Base-by-base conservation (phyloP, 1,139 yeast species). In the Geotrichum phurueaensis region DNA sequence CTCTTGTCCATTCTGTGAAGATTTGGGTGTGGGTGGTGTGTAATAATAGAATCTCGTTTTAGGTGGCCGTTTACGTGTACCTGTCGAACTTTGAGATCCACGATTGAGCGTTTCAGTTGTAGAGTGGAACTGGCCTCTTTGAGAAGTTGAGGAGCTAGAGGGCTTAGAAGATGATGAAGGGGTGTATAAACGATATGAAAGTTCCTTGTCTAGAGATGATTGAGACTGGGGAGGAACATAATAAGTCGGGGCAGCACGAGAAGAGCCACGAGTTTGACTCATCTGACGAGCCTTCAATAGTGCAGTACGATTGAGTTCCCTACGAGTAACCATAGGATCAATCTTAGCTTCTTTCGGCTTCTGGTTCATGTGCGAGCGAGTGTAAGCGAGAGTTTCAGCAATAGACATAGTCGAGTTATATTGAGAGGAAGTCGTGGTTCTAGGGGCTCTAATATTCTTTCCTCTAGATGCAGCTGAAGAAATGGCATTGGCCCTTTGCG, bases 311-410 rank as follows among this genome's bases (percentile, higher is more conserved):
- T 56, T 51, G 18, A 57, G 54, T 31, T 62, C 62, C 18, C 65
- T 60, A 15, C 70, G 60, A 25, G 64, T 60, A 18, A 70, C 58
- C 71, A 68, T 69, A 3, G 71, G 73, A 58, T 70, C 73, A 36
- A 65, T 63, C 27, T 60, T 63, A 45, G 62, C 63, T 51, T 64
- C 68, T 39, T 60, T 60, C 5, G 68, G 62, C 4, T 60, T 61
- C 56, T 61, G 61, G 36, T 62, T 62, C 67, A 69, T 69, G 47
- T 64, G 73, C 70, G 83, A 76, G 52, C 88, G 74, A 60, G 85
- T 84, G 57, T 80, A 68, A 0, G 87, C 87, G 64, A 86, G 73
- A 0, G 89, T 82, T 65, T 85, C 87, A 0, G 89, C 89, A 52
- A 86, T 85, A 0, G 89, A 81, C 57, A 83, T 76, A 71, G 36